Percentiles rank a stretch among this genome's conserved stretches.
phyloP scores from a whole-genome alignment of 2,329 filamentous ascomycete species.

The Fusarium goolgardi region DNA sequence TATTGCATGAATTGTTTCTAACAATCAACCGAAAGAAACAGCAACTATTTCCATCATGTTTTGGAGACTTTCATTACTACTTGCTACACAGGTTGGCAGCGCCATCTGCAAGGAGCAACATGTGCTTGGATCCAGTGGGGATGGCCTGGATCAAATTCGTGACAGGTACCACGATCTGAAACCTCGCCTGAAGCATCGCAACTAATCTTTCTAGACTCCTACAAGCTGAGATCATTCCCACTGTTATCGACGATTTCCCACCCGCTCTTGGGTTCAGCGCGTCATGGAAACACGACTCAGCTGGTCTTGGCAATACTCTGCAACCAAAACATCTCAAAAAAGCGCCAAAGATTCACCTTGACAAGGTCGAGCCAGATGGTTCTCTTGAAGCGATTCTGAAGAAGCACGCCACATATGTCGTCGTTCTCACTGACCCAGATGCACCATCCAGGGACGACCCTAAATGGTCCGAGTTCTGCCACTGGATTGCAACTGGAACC shows the following conservation, averaged over 20 bases:
- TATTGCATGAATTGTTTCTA: rapidly evolving
- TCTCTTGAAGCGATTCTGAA: background rate
- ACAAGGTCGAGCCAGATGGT: background rate
- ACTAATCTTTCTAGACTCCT: constrained; percentile 4
- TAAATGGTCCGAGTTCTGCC: constrained; percentile 43
- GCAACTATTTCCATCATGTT: background rate
- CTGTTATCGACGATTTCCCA: constrained; percentile 37
- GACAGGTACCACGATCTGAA: background rate
- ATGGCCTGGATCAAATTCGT: constrained; percentile 9
- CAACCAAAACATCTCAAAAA: constrained; percentile 17
- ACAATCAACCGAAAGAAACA: background rate
- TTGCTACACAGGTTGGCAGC: background rate
- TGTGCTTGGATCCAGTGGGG: background rate
- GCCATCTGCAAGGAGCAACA: background rate
- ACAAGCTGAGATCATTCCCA: constrained; percentile 35
- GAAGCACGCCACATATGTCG: constrained; percentile 10
- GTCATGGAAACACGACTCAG: constrained; percentile 28
- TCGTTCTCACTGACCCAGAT: constrained; percentile 40
- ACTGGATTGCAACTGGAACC: constrained; percentile 34
- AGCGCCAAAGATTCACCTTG: background rate
- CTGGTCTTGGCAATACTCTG: constrained; percentile 35
- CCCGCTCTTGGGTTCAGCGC: constrained; percentile 26
- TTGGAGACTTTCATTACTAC: background rate
- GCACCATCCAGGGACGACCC: constrained; percentile 38
- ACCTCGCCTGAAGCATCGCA: rapidly evolving